Evolutionary conservation across 1,284 basidiomycete genomes (phyloP).

Genomic region (Vanrija sp.): DNA sequence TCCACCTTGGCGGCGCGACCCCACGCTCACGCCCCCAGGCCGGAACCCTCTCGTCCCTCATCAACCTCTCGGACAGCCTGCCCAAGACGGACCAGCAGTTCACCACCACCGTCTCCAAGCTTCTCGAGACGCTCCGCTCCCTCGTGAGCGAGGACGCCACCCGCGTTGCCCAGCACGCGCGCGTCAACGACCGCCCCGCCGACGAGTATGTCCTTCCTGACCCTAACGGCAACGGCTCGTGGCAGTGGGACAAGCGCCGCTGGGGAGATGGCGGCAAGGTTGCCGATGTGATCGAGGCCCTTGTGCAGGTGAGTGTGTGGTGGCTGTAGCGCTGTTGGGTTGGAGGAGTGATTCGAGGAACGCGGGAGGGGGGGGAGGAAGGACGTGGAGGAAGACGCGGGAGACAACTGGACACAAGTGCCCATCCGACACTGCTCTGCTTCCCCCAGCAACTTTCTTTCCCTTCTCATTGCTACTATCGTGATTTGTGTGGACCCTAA

Average conservation of each 20-base stretch:
- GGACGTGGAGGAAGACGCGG: no score
- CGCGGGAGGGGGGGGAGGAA: background rate
- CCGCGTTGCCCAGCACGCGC: constrained; percentile 71
- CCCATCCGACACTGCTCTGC: no score
- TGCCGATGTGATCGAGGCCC: constrained; percentile 71
- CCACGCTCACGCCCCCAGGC: constrained; percentile 57
- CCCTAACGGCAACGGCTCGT: constrained; percentile 8
- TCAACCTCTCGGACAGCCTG: constrained; percentile 85
- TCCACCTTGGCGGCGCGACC: background rate
- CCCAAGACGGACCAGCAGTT: constrained; percentile 89
- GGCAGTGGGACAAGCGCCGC: constrained; percentile 86
- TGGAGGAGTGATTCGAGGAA: background rate
- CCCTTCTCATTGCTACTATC: no score
- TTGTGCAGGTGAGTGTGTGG: constrained; percentile 67
- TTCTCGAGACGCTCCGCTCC: constrained; percentile 88
- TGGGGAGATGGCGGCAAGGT: constrained; percentile 77
- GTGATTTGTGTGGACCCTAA: no score
- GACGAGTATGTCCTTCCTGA: constrained; percentile 67
- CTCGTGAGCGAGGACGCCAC: constrained; percentile 82
- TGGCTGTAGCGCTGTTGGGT: background rate
- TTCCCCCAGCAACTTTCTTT: no score
- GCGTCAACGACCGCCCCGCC: constrained; percentile 72
- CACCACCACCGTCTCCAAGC: constrained; percentile 82
- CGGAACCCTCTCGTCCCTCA: constrained; percentile 86
- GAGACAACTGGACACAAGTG: no score